Percentiles rank a stretch among this genome's conserved stretches.
These are phyloP conservation scores for Trypanosoma melophagium DNA, from an alignment of 208 protist genomes.

Conservation along the genomic window DNA sequence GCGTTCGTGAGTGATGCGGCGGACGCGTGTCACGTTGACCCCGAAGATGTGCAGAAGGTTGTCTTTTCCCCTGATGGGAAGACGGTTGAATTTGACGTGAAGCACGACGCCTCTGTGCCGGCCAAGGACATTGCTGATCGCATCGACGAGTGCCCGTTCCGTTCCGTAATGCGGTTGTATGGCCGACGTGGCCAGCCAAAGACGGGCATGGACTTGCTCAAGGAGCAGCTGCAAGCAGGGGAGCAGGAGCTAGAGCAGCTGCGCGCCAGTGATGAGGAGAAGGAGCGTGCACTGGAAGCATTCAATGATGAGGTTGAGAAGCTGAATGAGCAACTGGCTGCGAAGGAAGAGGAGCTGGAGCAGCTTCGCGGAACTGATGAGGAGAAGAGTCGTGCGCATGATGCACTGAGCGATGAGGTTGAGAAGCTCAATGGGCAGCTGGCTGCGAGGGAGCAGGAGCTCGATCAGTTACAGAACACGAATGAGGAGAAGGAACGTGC, in stretches of 20 bases:
- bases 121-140: not conserved
- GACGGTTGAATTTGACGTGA: not conserved
- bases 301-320: no score
- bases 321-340: no score
- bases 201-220: conserved; percentile 2
- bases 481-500: conserved; percentile 1
- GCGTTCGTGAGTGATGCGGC: conserved; percentile 1
- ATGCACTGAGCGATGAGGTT: no score
- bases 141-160: not conserved
- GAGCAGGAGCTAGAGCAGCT: conserved; percentile 1
- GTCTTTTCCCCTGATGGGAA: not conserved
- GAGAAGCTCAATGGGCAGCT: conserved; percentile 5
- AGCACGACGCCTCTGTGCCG: not conserved
- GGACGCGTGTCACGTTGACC: not conserved
- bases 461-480: not conserved
- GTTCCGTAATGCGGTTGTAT: conserved; percentile 10
- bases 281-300: no score
- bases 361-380: no score
- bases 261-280: not conserved
- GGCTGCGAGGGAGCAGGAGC: conserved; percentile 9
- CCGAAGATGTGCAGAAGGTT: not conserved
- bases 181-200: conserved; percentile 1
- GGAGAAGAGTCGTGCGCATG: no score
- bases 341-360: no score
- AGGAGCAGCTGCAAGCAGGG: conserved; percentile 5